These are phyloP conservation scores for Nothopassalora personata DNA, from an alignment of 2,329 filamentous ascomycete species.

Conservation along the genomic window DNA sequence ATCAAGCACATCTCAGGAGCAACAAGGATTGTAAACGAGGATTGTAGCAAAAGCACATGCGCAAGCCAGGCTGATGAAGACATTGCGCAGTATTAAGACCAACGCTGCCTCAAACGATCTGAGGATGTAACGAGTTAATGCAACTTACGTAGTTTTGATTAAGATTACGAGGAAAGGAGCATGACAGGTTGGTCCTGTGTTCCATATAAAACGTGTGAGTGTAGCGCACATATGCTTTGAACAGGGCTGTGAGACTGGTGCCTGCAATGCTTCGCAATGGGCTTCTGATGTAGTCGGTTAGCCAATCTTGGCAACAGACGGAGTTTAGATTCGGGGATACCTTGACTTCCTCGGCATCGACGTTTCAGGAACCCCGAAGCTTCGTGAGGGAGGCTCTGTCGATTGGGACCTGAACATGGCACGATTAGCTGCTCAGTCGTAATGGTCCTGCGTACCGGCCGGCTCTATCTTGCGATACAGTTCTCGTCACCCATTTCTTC, in stretches of 20 bases:
- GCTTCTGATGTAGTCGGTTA: not conserved
- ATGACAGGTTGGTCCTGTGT: not conserved
- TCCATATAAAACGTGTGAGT: not conserved
- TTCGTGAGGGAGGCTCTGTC: not conserved
- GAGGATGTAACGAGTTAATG: not conserved
- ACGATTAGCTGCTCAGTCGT: too few species aligned
- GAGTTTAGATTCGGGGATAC: not conserved
- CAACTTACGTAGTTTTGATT: not conserved
- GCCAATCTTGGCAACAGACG: not conserved
- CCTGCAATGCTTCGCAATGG: not conserved
- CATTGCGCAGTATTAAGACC: not conserved
- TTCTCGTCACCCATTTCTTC: constrained; percentile 48
- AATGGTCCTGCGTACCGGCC: too few species aligned
- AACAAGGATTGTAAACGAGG: not conserved
- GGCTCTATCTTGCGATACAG: not conserved
- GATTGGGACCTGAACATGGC: too few species aligned
- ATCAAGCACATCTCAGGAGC: not conserved
- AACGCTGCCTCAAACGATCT: not conserved
- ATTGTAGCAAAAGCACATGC: not conserved
- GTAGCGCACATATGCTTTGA: not conserved
- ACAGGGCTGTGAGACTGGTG: not conserved
- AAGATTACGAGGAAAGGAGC: not conserved
- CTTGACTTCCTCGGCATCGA: not conserved
- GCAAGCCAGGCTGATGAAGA: not conserved
- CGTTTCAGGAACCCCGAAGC: not conserved